These are phyloP conservation scores for Lanmaoa pseudosensibilis DNA, from an alignment of 768 basidiomycete genomes.

Conservation along the genomic window DNA sequence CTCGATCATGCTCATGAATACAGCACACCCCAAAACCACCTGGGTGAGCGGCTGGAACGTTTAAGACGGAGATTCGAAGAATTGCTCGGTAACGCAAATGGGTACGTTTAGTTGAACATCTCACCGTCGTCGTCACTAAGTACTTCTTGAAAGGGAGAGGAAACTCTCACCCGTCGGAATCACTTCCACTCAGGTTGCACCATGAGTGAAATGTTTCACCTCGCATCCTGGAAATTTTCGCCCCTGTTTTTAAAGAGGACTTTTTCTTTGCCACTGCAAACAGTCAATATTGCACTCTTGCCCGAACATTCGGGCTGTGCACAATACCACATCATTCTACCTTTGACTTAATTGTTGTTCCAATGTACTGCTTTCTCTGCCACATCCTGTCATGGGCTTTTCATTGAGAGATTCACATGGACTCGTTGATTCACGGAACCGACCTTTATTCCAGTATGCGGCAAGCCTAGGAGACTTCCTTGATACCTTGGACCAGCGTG, in stretches of 20 bases:
- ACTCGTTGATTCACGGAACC: neutral
- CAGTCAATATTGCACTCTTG: too few species aligned
- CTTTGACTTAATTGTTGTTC: neutral
- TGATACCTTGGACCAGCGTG: neutral
- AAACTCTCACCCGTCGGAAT: slow-evolving; percentile 21
- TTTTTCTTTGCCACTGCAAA: neutral
- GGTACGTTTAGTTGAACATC: slow-evolving; percentile 14
- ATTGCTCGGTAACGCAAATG: slow-evolving; percentile 26
- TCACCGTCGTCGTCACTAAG: neutral
- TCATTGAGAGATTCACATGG: neutral
- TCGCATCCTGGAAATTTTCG: neutral
- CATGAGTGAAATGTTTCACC: neutral
- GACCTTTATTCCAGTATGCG: neutral
- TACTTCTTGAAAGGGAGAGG: slow-evolving; percentile 15
- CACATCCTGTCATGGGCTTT: neutral
- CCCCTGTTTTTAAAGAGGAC: neutral
- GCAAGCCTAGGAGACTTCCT: neutral
- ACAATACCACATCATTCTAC: neutral
- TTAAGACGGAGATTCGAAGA: slow-evolving; percentile 31
- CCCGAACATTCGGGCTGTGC: neutral
- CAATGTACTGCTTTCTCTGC: neutral
- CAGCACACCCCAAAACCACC: slow-evolving; percentile 1
- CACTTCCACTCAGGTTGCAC: neutral
- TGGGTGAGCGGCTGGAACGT: slow-evolving; percentile 6
- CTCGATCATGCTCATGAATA: slow-evolving; percentile 54